Evolutionary conservation across 83 land plant species (phyloP).

Genomic region (Larix sibirica): DNA sequence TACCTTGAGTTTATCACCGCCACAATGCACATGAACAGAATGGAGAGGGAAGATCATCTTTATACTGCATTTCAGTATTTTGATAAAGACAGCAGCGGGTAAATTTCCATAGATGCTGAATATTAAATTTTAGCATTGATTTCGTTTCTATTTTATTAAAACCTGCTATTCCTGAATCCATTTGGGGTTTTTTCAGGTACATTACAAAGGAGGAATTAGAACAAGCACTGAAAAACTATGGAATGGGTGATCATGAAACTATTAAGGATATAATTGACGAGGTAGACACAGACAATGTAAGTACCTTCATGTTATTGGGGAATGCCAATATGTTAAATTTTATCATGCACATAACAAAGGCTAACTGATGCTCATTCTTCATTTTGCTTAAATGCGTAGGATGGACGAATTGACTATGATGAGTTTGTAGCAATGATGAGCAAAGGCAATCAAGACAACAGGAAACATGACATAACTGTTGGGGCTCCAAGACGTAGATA

Average conservation of each 20-base stretch:
- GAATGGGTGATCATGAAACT: conserved; percentile 86
- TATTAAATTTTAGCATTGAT: too few relatives aligned
- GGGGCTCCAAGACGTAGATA: too few relatives aligned
- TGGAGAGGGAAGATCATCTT: conserved; percentile 74
- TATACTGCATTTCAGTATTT: conserved; percentile 70
- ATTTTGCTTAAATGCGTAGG: conserved; percentile 21
- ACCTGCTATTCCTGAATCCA: too few relatives aligned
- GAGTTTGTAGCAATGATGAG: conserved; percentile 62
- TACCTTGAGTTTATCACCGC: conserved; percentile 90
- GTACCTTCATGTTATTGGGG: conserved; percentile 8
- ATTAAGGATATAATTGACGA: conserved; percentile 87
- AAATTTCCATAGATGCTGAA: conserved; percentile 1
- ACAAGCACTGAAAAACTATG: conserved; percentile 78
- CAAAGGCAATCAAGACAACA: conserved; percentile 34
- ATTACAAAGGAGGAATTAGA: conserved; percentile 89
- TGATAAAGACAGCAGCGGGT: conserved; percentile 81
- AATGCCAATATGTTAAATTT: too few relatives aligned
- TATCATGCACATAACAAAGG: too few relatives aligned
- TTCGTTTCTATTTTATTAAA: too few relatives aligned
- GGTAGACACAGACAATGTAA: conserved; percentile 89
- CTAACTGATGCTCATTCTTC: too few relatives aligned
- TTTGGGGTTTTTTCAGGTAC: conserved; percentile 36
- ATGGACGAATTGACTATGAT: conserved; percentile 56
- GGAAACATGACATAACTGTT: neutral
- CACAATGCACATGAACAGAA: conserved; percentile 91